Conservation (phyloP, 2,329 filamentous ascomycete genomes). For the Monilinia fructigena region DNA sequence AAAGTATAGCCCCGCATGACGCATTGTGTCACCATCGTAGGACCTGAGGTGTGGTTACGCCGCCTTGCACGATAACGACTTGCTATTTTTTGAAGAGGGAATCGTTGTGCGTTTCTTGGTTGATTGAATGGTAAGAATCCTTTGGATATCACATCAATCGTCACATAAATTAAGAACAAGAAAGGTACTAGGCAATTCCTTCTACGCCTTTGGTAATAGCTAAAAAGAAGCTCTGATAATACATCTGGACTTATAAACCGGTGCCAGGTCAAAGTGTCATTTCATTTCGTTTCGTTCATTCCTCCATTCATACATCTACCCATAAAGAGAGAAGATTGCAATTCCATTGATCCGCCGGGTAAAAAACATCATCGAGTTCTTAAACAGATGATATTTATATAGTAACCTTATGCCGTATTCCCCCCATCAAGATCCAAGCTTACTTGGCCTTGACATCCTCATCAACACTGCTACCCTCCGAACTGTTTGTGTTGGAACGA, state of each 20-base stretch:
- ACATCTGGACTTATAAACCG: slow-evolving; percentile 34
- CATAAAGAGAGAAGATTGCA: slow-evolving; percentile 28
- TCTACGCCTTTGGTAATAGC: slow-evolving; percentile 39
- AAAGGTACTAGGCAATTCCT: slow-evolving; percentile 37
- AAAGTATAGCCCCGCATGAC: neutral
- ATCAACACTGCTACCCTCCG: slow-evolving; percentile 39
- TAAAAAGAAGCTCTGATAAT: slow-evolving; percentile 33
- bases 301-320: slow-evolving; percentile 30
- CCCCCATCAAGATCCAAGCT: slow-evolving; percentile 26
- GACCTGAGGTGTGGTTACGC: neutral
- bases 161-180: neutral
- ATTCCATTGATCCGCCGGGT: slow-evolving; percentile 33
- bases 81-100: neutral
- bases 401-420: neutral
- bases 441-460: slow-evolving; percentile 47
- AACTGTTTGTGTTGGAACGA: slow-evolving; percentile 40
- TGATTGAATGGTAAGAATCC: neutral
- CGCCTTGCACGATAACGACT: neutral
- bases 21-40: neutral
- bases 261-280: slow-evolving; percentile 22
- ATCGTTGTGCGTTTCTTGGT: neutral
- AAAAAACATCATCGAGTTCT: slow-evolving; percentile 30
- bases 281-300: slow-evolving; percentile 21
- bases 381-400: slow-evolving; percentile 8
- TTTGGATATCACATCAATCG: neutral